Evolutionary conservation across 352 stramenopile genomes (phyloP), one percentile per base, ranked within the genome.

Genomic region (Pythium monospermum): DNA sequence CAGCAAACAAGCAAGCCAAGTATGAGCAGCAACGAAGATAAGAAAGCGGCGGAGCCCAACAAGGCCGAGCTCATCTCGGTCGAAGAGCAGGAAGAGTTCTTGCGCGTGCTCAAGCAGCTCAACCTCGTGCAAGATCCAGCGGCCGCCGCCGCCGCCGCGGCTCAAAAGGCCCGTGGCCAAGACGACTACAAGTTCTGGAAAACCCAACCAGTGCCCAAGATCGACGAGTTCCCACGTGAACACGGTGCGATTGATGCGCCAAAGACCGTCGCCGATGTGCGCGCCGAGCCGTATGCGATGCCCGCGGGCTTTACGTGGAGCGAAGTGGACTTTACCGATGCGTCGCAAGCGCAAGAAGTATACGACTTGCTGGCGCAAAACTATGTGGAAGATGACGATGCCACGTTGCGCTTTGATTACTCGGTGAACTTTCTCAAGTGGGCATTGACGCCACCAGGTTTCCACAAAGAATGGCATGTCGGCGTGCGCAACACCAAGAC

Each of bases 351-450:
- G 6, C 26, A 95, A 16, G 95, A 99, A 69, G 74, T 99, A 12
- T 99, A 99, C 68, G 89, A 92, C 7, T 67, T 99, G 28, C 77
- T 99, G 4, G 95, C 85, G 15, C 77, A 96, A 57, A 99, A 99
- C 71, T 99, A 99, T 64, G 97, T 99, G 10, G 97, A 99, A 64
- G 97, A 99, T 68, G 96, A 99, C 66, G 96, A 97, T 70, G 82
- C 76, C 57, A 96, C 98, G 61, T 98, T 99, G 81, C 91, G 97
- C 27, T 96, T 97, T 46, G 87, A 94, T 59, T 96, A 97, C 63
- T 89, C 76, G 22, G 58, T 82, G 0, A 69, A 80, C 16, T 95
- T 96, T 36, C 58, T 97, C 21, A 70, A 77, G 48, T 97, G 86
- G 87, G 95, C 95, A 3, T 67, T 99, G 15, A 98, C 80, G 10